Conservation (phyloP, 805 yeast species). For the Saccharomycodes ludwigii region DNA sequence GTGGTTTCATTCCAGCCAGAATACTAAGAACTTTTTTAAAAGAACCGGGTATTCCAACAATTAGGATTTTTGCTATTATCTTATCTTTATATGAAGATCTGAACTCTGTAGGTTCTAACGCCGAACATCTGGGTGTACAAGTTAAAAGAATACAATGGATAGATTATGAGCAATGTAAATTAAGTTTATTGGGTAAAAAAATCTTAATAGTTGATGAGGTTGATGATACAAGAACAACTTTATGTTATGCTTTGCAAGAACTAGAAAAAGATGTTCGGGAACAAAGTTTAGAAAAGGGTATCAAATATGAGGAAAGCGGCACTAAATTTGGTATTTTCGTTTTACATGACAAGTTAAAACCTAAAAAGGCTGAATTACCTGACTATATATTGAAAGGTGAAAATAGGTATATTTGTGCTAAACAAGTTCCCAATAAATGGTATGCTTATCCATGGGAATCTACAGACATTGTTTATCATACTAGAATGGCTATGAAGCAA, state of each 20-base stretch:
- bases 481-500: conserved; percentile 58
- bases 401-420: conserved; percentile 55
- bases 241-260: conserved; percentile 68
- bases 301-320: conserved; percentile 31
- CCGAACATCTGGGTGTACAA: conserved; percentile 48
- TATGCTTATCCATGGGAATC: conserved; percentile 85
- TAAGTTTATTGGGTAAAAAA: conserved; percentile 54
- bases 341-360: conserved; percentile 62
- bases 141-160: conserved; percentile 79
- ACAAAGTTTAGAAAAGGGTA: conserved; percentile 43
- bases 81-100: conserved; percentile 82
- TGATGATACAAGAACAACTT: conserved; percentile 76
- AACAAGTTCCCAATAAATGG: conserved; percentile 70
- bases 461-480: conserved; percentile 61
- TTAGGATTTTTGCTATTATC: conserved; percentile 90
- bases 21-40: conserved; percentile 87
- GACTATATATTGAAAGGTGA: conserved; percentile 45
- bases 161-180: conserved; percentile 50
- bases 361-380: conserved; percentile 63
- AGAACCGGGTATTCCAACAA: conserved; percentile 76
- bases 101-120: conserved; percentile 42
- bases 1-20: conserved; percentile 96
- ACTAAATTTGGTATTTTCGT: conserved; percentile 69
- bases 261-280: conserved; percentile 56
- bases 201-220: conserved; percentile 73